Percentiles rank a stretch among this genome's conserved stretches.
Conservation (phyloP, 345 rosid genomes). For the Dovyalis caffra region DNA sequence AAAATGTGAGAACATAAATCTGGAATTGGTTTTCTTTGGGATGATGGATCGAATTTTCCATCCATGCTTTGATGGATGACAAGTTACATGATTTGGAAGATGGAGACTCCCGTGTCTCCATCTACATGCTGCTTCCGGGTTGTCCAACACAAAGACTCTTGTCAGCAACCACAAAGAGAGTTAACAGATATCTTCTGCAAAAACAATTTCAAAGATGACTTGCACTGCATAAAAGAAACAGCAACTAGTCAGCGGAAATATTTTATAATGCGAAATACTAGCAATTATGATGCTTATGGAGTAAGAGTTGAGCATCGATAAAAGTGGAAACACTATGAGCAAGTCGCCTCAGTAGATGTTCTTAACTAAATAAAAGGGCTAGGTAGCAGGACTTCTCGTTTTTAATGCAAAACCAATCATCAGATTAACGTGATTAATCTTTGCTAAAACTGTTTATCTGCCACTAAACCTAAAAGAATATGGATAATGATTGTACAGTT, state of each 20-base stretch:
- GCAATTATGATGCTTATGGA: background rate
- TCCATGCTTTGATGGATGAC: background rate
- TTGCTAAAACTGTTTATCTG: background rate
- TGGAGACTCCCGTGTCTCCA: background rate
- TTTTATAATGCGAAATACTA: background rate
- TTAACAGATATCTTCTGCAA: slow-evolving; percentile 21
- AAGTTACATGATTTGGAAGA: background rate
- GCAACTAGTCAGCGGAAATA: background rate
- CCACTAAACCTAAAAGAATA: background rate
- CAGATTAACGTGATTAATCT: no score
- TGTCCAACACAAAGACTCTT: no score
- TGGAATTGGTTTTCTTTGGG: background rate
- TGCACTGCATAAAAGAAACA: slow-evolving; percentile 18
- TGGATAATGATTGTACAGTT: background rate
- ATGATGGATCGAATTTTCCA: background rate
- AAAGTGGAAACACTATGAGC: background rate
- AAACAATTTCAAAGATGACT: slow-evolving; percentile 21
- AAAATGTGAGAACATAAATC: no score
- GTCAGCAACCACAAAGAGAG: background rate
- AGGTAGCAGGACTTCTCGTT: background rate
- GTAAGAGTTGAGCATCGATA: background rate
- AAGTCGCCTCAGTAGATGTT: background rate
- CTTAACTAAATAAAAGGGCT: background rate
- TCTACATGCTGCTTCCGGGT: no score
- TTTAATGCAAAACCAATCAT: background rate